Percentiles rank a stretch among this genome's conserved stretches.
These are phyloP conservation scores for Aeschynomene evenia DNA, from an alignment of 306 rosid species.

Conservation along the genomic window DNA sequence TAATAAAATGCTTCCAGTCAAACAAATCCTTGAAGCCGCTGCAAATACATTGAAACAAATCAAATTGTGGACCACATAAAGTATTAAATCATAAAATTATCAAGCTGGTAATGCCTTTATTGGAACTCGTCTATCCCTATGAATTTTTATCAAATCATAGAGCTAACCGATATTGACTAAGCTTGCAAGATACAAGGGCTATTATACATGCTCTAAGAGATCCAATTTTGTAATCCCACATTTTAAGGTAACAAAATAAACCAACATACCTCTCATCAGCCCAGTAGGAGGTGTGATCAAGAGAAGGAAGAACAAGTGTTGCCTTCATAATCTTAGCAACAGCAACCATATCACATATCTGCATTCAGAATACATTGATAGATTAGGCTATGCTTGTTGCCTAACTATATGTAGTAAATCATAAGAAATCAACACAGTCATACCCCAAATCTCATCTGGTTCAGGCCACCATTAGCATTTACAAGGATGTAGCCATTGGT, in stretches of 20 bases:
- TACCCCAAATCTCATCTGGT: conserved; percentile 99
- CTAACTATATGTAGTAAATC: conserved; percentile 3
- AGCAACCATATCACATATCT: conserved; percentile 99
- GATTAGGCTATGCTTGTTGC: conserved; percentile 46
- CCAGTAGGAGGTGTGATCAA: conserved; percentile 94
- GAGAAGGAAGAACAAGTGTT: conserved; percentile 93
- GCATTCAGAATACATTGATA: conserved; percentile 43
- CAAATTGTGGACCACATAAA: conserved; percentile 17
- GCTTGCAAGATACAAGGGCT: conserved; percentile 24
- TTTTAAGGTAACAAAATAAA: conserved; percentile 26
- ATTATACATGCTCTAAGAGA: background rate
- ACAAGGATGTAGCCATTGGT: conserved; percentile 83
- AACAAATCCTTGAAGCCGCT: conserved; percentile 97
- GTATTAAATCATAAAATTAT: conserved; percentile 5
- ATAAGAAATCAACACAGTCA: conserved; percentile 48
- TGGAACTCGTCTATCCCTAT: conserved; percentile 8
- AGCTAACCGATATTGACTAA: background rate
- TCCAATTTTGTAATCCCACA: conserved; percentile 20
- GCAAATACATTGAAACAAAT: conserved; percentile 38
- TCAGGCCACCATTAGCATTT: conserved; percentile 98
- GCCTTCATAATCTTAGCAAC: conserved; percentile 92
- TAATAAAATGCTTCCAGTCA: conserved; percentile 85
- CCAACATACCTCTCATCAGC: conserved; percentile 96
- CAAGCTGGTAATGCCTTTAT: conserved; percentile 22
- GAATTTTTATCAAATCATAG: conserved; percentile 9